Base-by-base conservation (phyloP, 2,329 filamentous ascomycete genomes). In the Trichoderma asperellum region DNA sequence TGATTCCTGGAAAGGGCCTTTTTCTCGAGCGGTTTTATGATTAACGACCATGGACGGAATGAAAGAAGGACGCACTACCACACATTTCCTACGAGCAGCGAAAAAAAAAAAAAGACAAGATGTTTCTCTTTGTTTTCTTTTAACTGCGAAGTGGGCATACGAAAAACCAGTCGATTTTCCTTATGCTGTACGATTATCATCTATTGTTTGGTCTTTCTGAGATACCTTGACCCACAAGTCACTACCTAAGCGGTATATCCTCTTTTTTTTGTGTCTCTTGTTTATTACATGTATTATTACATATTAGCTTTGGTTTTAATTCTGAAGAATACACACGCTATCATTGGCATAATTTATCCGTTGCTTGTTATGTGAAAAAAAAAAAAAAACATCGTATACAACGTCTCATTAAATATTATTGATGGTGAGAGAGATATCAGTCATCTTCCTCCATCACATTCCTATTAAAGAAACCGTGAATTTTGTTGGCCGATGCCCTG, bases 401-500 rank as follows among this genome's bases (percentile, higher is more conserved):
- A 16, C 18, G 24, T 65, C 24, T 35, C 16, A 21, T n/a, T 16
- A 66, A 18, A 35, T 16, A 5, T 7, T 5, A 2, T 7, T 8
- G 7, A 14, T 16, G 35, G 1, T 2, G 11, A 2, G 11, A 14
- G 12, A 43, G 5, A 12, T n/a, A 1, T 40, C 68, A 68, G 18
- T 70, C 65, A 18, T 83, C 83, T 60, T 87, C 81, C 70, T 88
- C 86, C 76, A 88, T 82, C 24, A 88, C 78, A 74, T 88, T 87
- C 61, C 85, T 81, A 27, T 91, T 91, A 75, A 99, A 98, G 77
- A 99, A 98, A 18, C 86, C 85, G 68, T 89, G 83, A 47, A 98
- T 92, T 81, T 91, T 88, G 77, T 90, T 87, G 32, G 88, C 94
- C 18, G 91, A 89, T 77, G 95, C 91, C 72, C 84, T 89, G 0